Evolutionary conservation across 805 yeast genomes (phyloP), one percentile per base, ranked within the genome.

Genomic region (Yamadazyma olivae): DNA sequence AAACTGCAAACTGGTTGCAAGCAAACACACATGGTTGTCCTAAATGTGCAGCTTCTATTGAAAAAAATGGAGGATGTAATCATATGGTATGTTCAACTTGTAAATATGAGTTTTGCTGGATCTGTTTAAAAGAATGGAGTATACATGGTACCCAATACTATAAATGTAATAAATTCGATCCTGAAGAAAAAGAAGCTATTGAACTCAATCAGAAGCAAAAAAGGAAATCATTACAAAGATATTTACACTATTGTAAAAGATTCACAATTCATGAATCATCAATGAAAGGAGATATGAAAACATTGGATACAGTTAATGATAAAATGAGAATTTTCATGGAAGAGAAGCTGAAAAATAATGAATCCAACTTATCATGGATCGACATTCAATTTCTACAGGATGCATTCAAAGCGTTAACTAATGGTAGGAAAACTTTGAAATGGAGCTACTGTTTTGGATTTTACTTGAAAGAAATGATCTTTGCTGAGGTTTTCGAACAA

Each of bases 11-110:
- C 50, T 93, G 98, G 97, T 80, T 93, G 17, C 70, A 78, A 3
- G 79, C 83, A 3, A 81, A 91, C 56, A 88, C 99, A 1, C 82
- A 87, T 48, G 75, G 76, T 30, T 93, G 99, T 57, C 95, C 96
- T 0, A 76, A 77, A 51, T 93, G 99, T 64, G 64, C 65, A 7
- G 66, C 88, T 1, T 67, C 79, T 19, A 93, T 91, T 44, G 97
- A 93, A 54, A 89, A 91, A 51, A 84, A 84, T 54, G 98, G 97
- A 16, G 99, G 99, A 0, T 93, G 99, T 62, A 91, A 91, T 59
- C 99, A 93, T 61, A 91, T 93, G 96, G 74, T 79, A 1, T 93
- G 99, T 57, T 67, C 75, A 3, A 81, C 78, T 40, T 93, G 99
- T 57, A 53, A 57, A 9, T 61, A 76, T 55, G 86, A 90, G 54